A percentile compares a stretch with the other conserved stretches of the same genome.
phyloP scores from a whole-genome alignment of 345 rosid species.

The Jatropha curcas region DNA sequence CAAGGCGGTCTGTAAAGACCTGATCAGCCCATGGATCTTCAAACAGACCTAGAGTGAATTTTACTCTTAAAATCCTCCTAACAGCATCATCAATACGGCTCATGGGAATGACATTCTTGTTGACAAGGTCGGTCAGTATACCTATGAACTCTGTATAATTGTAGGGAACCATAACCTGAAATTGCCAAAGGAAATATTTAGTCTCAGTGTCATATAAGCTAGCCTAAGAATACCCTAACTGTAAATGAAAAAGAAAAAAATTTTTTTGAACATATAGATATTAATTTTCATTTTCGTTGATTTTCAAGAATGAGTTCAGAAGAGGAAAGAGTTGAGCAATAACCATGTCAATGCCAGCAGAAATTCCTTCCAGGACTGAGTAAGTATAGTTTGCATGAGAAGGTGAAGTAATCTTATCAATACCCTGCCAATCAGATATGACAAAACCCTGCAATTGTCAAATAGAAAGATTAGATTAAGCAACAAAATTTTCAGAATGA shows the following conservation, averaged over 20 bases:
- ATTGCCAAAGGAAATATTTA: no score
- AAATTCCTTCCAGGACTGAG: slow-evolving; percentile 26
- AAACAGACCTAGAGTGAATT: slow-evolving; percentile 27
- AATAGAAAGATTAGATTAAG: no score
- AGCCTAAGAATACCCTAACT: no score
- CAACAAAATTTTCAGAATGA: no score
- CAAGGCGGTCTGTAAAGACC: slow-evolving; percentile 20
- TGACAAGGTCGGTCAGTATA: slow-evolving; percentile 20
- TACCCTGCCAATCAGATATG: slow-evolving; percentile 33
- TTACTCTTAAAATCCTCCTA: slow-evolving; percentile 24
- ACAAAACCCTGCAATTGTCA: slow-evolving; percentile 25
- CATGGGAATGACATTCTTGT: slow-evolving; percentile 23
- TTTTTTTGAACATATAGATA: no score
- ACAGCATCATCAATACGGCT: slow-evolving; percentile 31
- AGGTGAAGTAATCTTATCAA: slow-evolving; percentile 35
- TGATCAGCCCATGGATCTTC: slow-evolving; percentile 28
- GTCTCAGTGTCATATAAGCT: no score
- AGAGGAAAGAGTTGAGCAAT: not conserved
- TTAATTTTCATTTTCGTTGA: no score
- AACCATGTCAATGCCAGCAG: slow-evolving; percentile 35
- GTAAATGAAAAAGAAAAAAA: no score
- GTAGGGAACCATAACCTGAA: slow-evolving; percentile 32
- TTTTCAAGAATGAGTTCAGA: not conserved
- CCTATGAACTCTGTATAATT: slow-evolving; percentile 26
- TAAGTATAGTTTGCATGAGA: slow-evolving; percentile 24